Evolutionary conservation across 805 yeast genomes (phyloP).

Genomic region (Diddensiella transvaalensis): DNA sequence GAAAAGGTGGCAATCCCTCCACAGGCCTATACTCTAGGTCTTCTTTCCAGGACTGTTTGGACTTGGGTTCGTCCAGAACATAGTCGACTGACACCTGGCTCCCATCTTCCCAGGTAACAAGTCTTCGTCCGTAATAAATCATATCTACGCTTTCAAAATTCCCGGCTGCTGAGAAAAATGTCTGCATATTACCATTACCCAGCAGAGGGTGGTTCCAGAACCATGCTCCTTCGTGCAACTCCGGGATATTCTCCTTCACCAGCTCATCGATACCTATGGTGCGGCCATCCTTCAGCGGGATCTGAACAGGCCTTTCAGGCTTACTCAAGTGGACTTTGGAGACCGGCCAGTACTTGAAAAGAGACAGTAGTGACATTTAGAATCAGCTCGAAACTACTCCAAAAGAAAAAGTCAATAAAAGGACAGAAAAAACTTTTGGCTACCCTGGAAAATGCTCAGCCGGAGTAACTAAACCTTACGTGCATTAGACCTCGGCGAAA

Average conservation of each 20-base stretch:
- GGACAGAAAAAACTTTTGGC: too few relatives aligned
- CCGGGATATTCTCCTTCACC: constrained; percentile 41
- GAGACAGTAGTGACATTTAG: background rate
- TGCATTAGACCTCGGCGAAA: too few relatives aligned
- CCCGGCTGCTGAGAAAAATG: constrained; percentile 60
- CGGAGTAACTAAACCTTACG: too few relatives aligned
- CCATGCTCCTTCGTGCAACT: constrained; percentile 44
- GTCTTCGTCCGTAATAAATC: constrained; percentile 76
- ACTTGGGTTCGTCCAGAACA: constrained; percentile 43
- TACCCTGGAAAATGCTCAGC: too few relatives aligned
- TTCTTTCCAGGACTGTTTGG: constrained; percentile 35
- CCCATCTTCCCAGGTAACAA: constrained; percentile 59
- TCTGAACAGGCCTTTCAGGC: constrained; percentile 15
- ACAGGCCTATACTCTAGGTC: constrained; percentile 30
- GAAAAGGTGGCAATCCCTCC: constrained; percentile 37
- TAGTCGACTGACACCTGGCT: constrained; percentile 76
- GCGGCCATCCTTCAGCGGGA: constrained; percentile 22
- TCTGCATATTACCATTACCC: constrained; percentile 74
- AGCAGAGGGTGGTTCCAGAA: constrained; percentile 60
- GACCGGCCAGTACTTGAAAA: constrained; percentile 1
- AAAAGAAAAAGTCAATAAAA: background rate
- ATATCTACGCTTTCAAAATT: constrained; percentile 49
- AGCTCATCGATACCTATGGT: constrained; percentile 29
- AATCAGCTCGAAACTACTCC: background rate
- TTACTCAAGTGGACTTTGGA: constrained; percentile 27